Conservation (phyloP, 352 stramenopile species). For the Phytophthora pseudosyringae region DNA sequence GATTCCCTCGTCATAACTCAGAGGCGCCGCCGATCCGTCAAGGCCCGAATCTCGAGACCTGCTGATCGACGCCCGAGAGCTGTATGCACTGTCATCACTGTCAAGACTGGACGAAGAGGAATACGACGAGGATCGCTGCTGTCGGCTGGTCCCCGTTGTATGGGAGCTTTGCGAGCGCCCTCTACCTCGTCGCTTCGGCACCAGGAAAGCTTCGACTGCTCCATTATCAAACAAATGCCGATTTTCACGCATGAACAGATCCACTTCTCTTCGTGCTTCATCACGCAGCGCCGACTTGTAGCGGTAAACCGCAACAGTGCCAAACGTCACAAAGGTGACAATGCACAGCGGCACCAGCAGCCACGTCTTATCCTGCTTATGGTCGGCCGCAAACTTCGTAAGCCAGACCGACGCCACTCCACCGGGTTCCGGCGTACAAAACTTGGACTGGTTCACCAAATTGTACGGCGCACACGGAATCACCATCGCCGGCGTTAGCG, state of each 20-base stretch:
- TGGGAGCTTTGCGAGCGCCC: constrained; percentile 4
- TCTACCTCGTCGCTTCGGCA: constrained; percentile 31
- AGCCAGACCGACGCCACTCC: constrained; percentile 57
- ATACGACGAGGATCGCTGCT: constrained; percentile 26
- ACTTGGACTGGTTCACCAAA: constrained; percentile 44
- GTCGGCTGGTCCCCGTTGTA: constrained; percentile 5
- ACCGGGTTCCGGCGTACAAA: constrained; percentile 43
- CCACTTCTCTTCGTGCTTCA: constrained; percentile 33
- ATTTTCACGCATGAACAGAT: constrained; percentile 48
- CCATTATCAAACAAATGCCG: constrained; percentile 51
- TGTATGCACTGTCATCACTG: constrained; percentile 36
- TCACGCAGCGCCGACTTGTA: constrained; percentile 58
- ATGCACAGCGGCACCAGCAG: constrained; percentile 66
- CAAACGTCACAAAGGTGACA: constrained; percentile 55
- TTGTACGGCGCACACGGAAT: constrained; percentile 67
- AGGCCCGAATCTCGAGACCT: constrained; percentile 7
- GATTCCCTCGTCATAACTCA: constrained; percentile 39
- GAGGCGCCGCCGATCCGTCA: constrained; percentile 17
- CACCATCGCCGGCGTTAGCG: constrained; percentile 51
- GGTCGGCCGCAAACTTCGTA: constrained; percentile 54
- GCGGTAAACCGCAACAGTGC: constrained; percentile 50
- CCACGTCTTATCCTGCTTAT: constrained; percentile 62
- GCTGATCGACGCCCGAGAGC: constrained; percentile 24
- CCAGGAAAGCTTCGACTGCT: constrained; percentile 54
- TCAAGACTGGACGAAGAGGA: constrained; percentile 30